A percentile compares a stretch with the other conserved stretches of the same genome.
phyloP scores from a whole-genome alignment of 1,284 basidiomycete species.

The Anthracocystis panici-leucophaei region DNA sequence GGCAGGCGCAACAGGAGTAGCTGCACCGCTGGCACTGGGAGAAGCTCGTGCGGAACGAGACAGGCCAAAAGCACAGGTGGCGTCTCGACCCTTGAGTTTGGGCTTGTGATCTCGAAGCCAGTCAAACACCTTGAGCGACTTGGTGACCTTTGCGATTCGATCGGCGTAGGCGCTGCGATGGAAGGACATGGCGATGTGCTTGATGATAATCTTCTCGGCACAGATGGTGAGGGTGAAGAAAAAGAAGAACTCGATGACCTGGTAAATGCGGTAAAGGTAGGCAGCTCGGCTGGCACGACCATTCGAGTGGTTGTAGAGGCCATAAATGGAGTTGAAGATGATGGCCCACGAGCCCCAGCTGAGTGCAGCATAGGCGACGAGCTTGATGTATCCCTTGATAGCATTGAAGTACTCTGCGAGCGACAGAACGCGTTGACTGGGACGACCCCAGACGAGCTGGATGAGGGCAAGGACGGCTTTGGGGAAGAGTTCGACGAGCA shows the following conservation, averaged over 20 bases:
- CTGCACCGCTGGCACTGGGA: slow-evolving; percentile 41
- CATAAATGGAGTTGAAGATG: slow-evolving; percentile 64
- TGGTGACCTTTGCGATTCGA: slow-evolving; percentile 75
- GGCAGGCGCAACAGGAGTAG: slow-evolving; percentile 26
- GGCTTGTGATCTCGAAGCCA: slow-evolving; percentile 79
- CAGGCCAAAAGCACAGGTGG: slow-evolving; percentile 71
- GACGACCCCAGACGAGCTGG: slow-evolving; percentile 59
- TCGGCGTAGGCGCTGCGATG: slow-evolving; percentile 82
- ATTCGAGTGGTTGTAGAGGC: slow-evolving; percentile 55
- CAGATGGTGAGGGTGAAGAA: slow-evolving; percentile 65
- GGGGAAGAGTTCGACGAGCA: slow-evolving; percentile 64
- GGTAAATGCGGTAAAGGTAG: slow-evolving; percentile 65
- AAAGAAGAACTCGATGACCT: slow-evolving; percentile 67
- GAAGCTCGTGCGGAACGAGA: slow-evolving; percentile 62
- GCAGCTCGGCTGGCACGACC: slow-evolving; percentile 42
- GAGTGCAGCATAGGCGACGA: slow-evolving; percentile 62
- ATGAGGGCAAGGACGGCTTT: slow-evolving; percentile 50
- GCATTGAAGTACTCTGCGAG: slow-evolving; percentile 62
- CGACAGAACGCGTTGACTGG: slow-evolving; percentile 53
- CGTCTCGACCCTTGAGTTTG: slow-evolving; percentile 71
- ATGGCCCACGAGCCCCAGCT: slow-evolving; percentile 66
- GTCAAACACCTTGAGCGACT: slow-evolving; percentile 77
- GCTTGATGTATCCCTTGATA: slow-evolving; percentile 64
- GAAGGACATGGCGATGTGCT: slow-evolving; percentile 72
- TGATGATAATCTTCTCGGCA: slow-evolving; percentile 64